Conservation (phyloP, 1,284 basidiomycete genomes). For the Sporisorium iseilematis-ciliati region DNA sequence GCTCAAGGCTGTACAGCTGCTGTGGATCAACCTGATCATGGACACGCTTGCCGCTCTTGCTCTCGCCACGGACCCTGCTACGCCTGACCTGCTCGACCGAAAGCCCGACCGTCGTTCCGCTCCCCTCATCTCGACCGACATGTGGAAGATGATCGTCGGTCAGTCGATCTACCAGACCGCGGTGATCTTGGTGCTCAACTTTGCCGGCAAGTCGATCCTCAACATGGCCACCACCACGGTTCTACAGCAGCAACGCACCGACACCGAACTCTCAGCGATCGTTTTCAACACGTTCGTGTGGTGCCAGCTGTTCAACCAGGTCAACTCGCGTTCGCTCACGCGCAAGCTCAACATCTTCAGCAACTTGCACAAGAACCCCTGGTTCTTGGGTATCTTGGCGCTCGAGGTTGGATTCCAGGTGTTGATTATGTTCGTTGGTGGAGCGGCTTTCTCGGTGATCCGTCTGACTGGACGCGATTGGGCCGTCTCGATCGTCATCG, state of each 20-base stretch:
- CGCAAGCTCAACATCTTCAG: constrained; percentile 88
- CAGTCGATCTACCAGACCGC: constrained; percentile 90
- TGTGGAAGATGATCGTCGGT: constrained; percentile 86
- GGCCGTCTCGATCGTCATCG: constrained; percentile 90
- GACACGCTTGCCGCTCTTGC: constrained; percentile 98
- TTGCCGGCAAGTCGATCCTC: constrained; percentile 81
- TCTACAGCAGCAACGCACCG: constrained; percentile 70
- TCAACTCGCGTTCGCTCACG: constrained; percentile 90
- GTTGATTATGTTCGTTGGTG: constrained; percentile 90
- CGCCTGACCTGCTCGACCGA: constrained; percentile 82
- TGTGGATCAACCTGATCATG: constrained; percentile 96
- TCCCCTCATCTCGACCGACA: constrained; percentile 86
- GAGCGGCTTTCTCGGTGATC: constrained; percentile 90
- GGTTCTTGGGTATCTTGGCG: constrained; percentile 86
- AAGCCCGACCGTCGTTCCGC: constrained; percentile 89
- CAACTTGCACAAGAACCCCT: constrained; percentile 83
- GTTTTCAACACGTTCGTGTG: constrained; percentile 98
- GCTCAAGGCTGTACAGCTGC: constrained; percentile 90
- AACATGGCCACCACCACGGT: constrained; percentile 67
- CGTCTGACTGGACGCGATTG: constrained; percentile 83
- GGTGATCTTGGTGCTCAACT: constrained; percentile 89
- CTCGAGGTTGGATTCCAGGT: constrained; percentile 89
- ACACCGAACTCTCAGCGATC: constrained; percentile 79
- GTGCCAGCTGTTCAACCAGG: constrained; percentile 80
- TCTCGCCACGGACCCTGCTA: constrained; percentile 94